Evolutionary conservation across 2,329 filamentous ascomycete genomes (phyloP), one percentile per base, ranked within the genome.

Genomic region (Xylariomycetidae sp.): DNA sequence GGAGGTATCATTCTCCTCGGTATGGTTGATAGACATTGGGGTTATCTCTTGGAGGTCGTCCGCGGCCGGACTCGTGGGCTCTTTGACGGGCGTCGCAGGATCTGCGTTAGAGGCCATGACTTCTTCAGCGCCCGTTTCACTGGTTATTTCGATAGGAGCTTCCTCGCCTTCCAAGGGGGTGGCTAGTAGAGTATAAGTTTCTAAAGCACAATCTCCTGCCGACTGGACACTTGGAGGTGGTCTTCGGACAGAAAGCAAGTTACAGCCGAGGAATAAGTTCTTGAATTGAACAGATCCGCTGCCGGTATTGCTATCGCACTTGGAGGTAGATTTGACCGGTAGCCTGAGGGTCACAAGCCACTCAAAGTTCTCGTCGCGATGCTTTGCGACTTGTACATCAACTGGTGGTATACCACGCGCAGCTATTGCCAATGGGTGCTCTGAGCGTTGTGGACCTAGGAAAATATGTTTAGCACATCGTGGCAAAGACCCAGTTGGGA

Each of bases 191-290:
- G 59, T 60, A 48, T 68, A 72, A 15, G 53, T 58, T 53, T 65
- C 53, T 59, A 61, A 55, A 29, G 44, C 37, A 36, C 40, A 34
- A 28, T 45, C 39, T 23, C 49, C 38, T 27, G 46, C 38, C 14
- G 47, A 41, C 11, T 46, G 43, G 30, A 55, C 46, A 32, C 53
- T 50, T 40, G 61, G 60, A 29, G 59, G 59, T n/a, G n/a, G n/a
- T n/a, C n/a, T n/a, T n/a, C n/a, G n/a, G n/a, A n/a, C n/a, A n/a
- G n/a, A n/a, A 38, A 77, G 47, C 35, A 77, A 53, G 46, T 74
- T 77, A 58, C 72, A 76, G 36, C 72, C 73, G 44, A 72, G 67
- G 40, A 57, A 67, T 13, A 67, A 50, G 43, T 57, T 59, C 33
- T 46, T 54, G 16, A 31, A 15, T 12, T 41, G 27, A 23, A 33